Evolutionary conservation across 1,139 yeast genomes (phyloP), one percentile per base, ranked within the genome.

Genomic region (Scheffersomyces parashehatae): DNA sequence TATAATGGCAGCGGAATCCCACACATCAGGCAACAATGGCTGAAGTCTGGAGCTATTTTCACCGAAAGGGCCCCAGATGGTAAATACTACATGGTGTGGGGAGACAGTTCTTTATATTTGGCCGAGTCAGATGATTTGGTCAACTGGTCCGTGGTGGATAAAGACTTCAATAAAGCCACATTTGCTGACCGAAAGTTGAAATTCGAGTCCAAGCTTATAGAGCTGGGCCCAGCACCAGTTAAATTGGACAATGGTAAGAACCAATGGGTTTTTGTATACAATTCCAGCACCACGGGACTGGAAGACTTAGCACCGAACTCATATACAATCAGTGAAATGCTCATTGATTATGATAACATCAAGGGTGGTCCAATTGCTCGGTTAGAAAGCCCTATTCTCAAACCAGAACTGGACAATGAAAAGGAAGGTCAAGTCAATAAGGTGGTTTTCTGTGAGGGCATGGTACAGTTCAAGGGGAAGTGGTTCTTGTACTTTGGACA

Each of bases 401-500:
- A 52, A 10, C 78, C 78, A 1, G 70, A 68, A 28, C 56, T 53
- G 40, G 48, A 52, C n/a, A 70, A 73, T 45, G 78, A 73, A 46
- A 54, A 62, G 28, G 56, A 56, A 31, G 78, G 78, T 2, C 77
- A 72, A 50, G 78, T 73, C 14, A 62, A 72, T 47, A 62, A 65
- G 43, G 78, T 73, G 31, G 77, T 73, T 2, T 73, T 73, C 49
- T 70, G 76, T 44, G 77, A 72, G 49, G 78, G 78, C 0, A 50
- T 73, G 29, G 77, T 73, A 3, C 77, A 73, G 46, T 73, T 68
- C 49, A 63, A 67, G 38, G 74, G 74, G 8, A 56, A 67, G 43
- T 73, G 78, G 78, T 64, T 70, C 37, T 56, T 73, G 35, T 73
- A 73, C 52, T 73, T 53, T 45, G 78, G 78, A 4, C 77, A 73